Base-by-base conservation (phyloP, 306 rosid species). In the Albizia julibrissin region DNA sequence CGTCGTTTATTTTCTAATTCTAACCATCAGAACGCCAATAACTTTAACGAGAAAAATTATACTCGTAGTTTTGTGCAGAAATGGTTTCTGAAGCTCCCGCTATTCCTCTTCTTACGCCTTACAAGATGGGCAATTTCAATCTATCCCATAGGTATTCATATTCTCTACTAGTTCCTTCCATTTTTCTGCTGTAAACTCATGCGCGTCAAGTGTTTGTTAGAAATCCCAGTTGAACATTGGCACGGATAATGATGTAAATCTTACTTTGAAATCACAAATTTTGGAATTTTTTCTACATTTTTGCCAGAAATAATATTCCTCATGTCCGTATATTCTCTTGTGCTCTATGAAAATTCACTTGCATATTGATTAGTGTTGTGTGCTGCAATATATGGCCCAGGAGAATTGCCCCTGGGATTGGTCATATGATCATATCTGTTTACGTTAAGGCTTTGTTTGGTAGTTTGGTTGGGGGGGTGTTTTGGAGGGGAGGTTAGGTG, bases 51-150 rank as follows among this genome's bases (percentile, higher is more conserved):
- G 19, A 6, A 64, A 13, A 64, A 5, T 0, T 3, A 64, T 64
- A 13, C 3, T 6, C 0, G 69, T 5, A 13, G 21, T 27, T 12
- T 29, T 26, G 69, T 13, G 40, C 10, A 64, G 16, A 27, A 64
- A 64, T 64, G 69, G 69, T 40, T 29, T 10, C n/a, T 5, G 69
- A 29, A 29, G 40, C 40, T 64, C 4, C 69, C n/a, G 40, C 15
- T 29, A 64, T 64, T 64, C 40, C 69, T 64, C 69, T 64, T 29
- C 40, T 64, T 13, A 64, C 40, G 12, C 69, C 69, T 14, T 64
- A 71, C 56, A 43, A 71, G 34, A 71, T 71, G 75, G 75, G 75
- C 21, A 71, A 44, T 11, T 43, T 71, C 58, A 43, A 24, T 24
- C 11, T 71, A 12, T 43, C 75, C n/a, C 75, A 71, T 44, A 71